Conservation (phyloP, 2,329 filamentous ascomycete species). For the Aspergillus flavus region DNA sequence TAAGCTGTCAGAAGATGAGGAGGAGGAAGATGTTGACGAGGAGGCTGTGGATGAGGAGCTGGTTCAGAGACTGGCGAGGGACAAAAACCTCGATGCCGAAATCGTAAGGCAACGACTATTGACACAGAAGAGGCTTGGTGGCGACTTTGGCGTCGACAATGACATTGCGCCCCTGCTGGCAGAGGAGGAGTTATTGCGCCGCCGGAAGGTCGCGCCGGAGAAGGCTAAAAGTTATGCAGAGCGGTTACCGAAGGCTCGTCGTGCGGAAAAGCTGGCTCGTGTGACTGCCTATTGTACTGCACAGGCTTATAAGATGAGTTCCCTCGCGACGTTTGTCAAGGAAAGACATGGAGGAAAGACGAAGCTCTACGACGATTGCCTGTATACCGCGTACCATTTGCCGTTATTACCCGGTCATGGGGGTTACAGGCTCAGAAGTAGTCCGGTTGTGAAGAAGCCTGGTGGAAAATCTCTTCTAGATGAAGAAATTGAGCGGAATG, state of each 20-base stretch:
- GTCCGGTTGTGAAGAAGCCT: slow-evolving; percentile 87
- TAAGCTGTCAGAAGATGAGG: slow-evolving; percentile 25
- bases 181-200: slow-evolving; percentile 65
- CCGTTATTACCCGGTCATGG: slow-evolving; percentile 83
- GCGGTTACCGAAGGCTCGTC: slow-evolving; percentile 81
- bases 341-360: slow-evolving; percentile 87
- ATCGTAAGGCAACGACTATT: slow-evolving; percentile 34
- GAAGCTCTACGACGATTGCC: slow-evolving; percentile 95
- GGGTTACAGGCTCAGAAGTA: slow-evolving; percentile 84
- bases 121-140: slow-evolving; percentile 38
- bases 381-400: slow-evolving; percentile 93
- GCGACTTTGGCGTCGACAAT: slow-evolving; percentile 61
- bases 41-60: slow-evolving; percentile 39
- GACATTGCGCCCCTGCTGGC: slow-evolving; percentile 52
- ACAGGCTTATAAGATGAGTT: slow-evolving; percentile 85
- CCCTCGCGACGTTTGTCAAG: slow-evolving; percentile 84
- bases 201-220: slow-evolving; percentile 52
- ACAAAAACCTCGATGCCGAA: slow-evolving; percentile 39
- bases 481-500: slow-evolving; percentile 93
- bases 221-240: slow-evolving; percentile 90
- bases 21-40: slow-evolving; percentile 27
- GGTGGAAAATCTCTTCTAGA: slow-evolving; percentile 92
- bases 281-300: slow-evolving; percentile 97
- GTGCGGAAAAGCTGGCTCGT: slow-evolving; percentile 83
- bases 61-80: slow-evolving; percentile 35